These are phyloP conservation scores for Fusarium torulosum DNA, from an alignment of 2,329 filamentous ascomycete genomes.

Conservation along the genomic window DNA sequence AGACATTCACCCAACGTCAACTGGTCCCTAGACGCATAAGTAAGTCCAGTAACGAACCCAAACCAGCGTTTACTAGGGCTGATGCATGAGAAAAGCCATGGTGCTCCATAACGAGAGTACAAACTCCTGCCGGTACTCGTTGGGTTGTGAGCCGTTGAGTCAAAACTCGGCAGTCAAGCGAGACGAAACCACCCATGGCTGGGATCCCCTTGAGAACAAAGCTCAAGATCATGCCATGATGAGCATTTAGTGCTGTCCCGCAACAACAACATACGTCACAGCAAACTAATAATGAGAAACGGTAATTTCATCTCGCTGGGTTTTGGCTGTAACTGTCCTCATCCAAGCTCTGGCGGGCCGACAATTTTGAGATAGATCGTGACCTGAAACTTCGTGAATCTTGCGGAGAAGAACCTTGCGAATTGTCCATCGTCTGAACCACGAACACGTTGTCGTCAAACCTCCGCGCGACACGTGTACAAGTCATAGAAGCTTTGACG, in stretches of 20 bases:
- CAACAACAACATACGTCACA: conserved; percentile 18
- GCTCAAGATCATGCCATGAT: conserved; percentile 43
- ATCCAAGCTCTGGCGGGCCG: conserved; percentile 35
- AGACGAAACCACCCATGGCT: conserved; percentile 18
- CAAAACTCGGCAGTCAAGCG: conserved; percentile 30
- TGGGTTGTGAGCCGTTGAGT: conserved; percentile 14
- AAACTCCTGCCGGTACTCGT: conserved; percentile 36
- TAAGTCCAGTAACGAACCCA: conserved; percentile 24
- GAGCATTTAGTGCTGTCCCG: conserved; percentile 21
- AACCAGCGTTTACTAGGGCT: conserved; percentile 23
- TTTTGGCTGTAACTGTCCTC: conserved; percentile 14
- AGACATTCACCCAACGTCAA: conserved; percentile 18
- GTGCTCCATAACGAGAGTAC: conserved; percentile 5
- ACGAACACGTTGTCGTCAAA: conserved; percentile 13
- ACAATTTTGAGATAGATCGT: conserved; percentile 36
- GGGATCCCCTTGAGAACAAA: conserved; percentile 29
- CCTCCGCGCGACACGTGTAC: conserved; percentile 43
- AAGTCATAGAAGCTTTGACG: conserved; percentile 17
- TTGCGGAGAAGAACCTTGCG: conserved; percentile 32
- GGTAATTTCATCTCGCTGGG: conserved; percentile 32
- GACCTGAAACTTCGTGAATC: conserved; percentile 39
- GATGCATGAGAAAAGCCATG: conserved; percentile 23
- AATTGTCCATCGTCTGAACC: conserved; percentile 8
- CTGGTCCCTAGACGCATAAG: conserved; percentile 25
- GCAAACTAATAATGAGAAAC: conserved; percentile 18